These are phyloP conservation scores for Stagonosporopsis tanaceti DNA, from an alignment of 2,329 filamentous ascomycete species.

Conservation along the genomic window DNA sequence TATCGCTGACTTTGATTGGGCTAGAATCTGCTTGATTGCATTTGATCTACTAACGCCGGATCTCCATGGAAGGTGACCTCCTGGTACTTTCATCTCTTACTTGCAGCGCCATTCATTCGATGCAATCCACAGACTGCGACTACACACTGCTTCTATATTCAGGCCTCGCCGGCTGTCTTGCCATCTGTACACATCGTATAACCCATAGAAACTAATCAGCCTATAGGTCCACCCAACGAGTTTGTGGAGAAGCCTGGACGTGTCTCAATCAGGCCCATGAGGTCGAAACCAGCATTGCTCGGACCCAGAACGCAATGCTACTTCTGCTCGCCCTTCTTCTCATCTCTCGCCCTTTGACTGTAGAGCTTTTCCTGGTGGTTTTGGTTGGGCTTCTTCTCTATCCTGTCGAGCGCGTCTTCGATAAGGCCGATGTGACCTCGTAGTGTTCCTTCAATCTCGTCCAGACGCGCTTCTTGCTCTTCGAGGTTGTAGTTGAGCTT, in stretches of 20 bases:
- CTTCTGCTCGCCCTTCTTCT: constrained; percentile 19
- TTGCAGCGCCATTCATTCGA: too few relatives aligned
- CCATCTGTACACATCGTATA: background rate
- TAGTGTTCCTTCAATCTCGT: constrained; percentile 58
- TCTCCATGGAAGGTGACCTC: too few relatives aligned
- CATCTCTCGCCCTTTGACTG: constrained; percentile 26
- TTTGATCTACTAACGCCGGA: too few relatives aligned
- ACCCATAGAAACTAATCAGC: too few relatives aligned
- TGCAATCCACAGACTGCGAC: too few relatives aligned
- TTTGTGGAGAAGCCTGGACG: background rate
- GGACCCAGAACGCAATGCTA: background rate
- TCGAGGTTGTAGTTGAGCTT: constrained; percentile 55
- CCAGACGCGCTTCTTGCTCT: constrained; percentile 58
- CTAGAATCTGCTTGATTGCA: too few relatives aligned
- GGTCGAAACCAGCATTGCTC: background rate
- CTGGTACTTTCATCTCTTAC: too few relatives aligned
- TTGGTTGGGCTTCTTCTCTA: constrained; percentile 53
- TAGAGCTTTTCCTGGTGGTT: constrained; percentile 51
- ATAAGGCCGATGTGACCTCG: constrained; percentile 58
- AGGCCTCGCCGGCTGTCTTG: background rate
- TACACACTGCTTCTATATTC: too few relatives aligned
- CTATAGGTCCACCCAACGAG: background rate
- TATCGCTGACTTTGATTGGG: too few relatives aligned
- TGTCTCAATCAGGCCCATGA: background rate
- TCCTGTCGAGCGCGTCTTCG: constrained; percentile 55